Evolutionary conservation across 768 basidiomycete genomes (phyloP), one percentile per base, ranked within the genome.

Genomic region (Pisolithus tinctorius): DNA sequence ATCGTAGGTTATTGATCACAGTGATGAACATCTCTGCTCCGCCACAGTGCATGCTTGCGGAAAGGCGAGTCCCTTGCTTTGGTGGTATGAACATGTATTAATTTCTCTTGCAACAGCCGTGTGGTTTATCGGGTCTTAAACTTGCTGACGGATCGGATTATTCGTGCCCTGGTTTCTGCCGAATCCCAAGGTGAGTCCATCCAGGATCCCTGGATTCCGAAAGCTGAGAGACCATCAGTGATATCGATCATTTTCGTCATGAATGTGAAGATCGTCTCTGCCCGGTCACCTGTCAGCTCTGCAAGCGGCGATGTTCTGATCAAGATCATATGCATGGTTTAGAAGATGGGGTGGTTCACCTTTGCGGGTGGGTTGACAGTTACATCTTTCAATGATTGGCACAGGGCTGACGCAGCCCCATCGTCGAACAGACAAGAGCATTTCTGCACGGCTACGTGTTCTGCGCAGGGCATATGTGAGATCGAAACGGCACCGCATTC

Each of bases 401-500:
- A 11, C 13, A 4, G 34, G 11, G 34, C 34, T 14, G 45, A 6
- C 13, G 17, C 41, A 8, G 14, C n/a, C 4, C 39, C 55, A 34
- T 25, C 40, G 23, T 43, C 4, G 25, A 34, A 36, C 47, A 83
- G 80, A 5, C 73, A 75, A 63, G 61, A 66, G 10, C 81, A 83
- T 55, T 48, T 66, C 34, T 83, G 81, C 54, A 48, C 61, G 4
- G 63, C 68, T 1, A 51, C 68, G 10, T 84, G 82, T 52, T 54
- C 63, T n/a, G 70, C 70, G 0, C 48, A 51, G 1, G 82, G 83
- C 3, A 76, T 76, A 23, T 84, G 82, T 52, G 71, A 81, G 47
- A 82, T 84, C 10, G 75, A 80, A 40, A 78, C 75, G 0, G 60
- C 72, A 0, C 83, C 82, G 0, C 74, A 78, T 49, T 77, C 80